Evolutionary conservation across 352 stramenopile species (phyloP).

Genomic region (Globisporangium barbulae): DNA sequence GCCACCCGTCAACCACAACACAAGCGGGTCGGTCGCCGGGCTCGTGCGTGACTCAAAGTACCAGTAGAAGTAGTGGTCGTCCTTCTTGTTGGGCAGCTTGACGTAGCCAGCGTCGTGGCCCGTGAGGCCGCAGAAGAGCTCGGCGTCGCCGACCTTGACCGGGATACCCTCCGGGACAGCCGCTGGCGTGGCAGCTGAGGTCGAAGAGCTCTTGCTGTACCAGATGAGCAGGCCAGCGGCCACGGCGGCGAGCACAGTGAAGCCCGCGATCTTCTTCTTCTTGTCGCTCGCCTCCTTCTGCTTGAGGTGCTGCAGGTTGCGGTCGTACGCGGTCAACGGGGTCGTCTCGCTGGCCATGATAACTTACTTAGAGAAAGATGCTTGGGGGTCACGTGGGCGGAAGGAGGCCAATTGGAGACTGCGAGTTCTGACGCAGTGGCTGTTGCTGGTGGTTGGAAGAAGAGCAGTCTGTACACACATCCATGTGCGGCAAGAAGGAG

Average conservation of each 20-base stretch:
- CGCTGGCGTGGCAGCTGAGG: not conserved
- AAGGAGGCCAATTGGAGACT: slow-evolving; percentile 3
- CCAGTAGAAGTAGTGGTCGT: slow-evolving; percentile 60
- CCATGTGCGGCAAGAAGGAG: not conserved
- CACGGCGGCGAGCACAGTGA: slow-evolving; percentile 11
- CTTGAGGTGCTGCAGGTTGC: slow-evolving; percentile 20
- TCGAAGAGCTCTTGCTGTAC: slow-evolving; percentile 11
- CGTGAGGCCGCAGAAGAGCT: slow-evolving; percentile 26
- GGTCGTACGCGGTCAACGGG: slow-evolving; percentile 15
- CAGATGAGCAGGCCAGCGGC: slow-evolving; percentile 12
- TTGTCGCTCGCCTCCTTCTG: slow-evolving; percentile 12
- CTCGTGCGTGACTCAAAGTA: slow-evolving; percentile 34
- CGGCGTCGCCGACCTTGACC: not conserved
- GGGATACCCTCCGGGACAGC: slow-evolving; percentile 5
- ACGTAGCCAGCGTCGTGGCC: slow-evolving; percentile 36
- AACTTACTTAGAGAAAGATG: not conserved
- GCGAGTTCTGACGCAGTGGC: not conserved
- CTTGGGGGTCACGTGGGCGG: not conserved
- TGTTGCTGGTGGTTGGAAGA: not conserved
- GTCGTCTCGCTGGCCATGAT: slow-evolving; percentile 17
- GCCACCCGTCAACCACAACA: slow-evolving; percentile 44
- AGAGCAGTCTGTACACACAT: not conserved
- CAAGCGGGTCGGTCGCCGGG: slow-evolving; percentile 24
- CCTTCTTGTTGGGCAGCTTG: slow-evolving; percentile 25
- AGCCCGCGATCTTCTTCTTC: slow-evolving; percentile 18